Percentiles rank a stretch among this genome's conserved stretches.
phyloP scores from a whole-genome alignment of 352 stramenopile genomes.

The Phytophthora pini region DNA sequence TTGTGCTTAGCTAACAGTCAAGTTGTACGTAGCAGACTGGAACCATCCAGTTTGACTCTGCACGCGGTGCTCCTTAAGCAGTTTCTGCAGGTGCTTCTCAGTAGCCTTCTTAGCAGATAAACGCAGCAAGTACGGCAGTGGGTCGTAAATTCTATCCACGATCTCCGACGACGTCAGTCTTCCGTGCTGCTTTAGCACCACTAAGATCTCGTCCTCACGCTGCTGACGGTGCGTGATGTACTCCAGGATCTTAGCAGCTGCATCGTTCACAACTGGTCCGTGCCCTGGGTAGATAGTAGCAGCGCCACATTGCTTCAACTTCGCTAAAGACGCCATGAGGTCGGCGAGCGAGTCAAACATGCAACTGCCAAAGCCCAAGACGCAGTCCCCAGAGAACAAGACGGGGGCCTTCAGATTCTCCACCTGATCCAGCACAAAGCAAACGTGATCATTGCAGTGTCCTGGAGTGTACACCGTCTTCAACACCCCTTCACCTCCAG shows the following conservation, averaged over 20 bases:
- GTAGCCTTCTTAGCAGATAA: slow-evolving; percentile 60
- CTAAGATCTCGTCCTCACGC: slow-evolving; percentile 73
- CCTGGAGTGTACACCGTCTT: slow-evolving; percentile 79
- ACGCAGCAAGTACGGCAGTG: slow-evolving; percentile 59
- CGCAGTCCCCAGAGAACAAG: slow-evolving; percentile 87
- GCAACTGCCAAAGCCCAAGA: slow-evolving; percentile 85
- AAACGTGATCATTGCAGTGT: slow-evolving; percentile 88
- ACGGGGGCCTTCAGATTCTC: slow-evolving; percentile 14
- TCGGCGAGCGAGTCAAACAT: slow-evolving; percentile 86
- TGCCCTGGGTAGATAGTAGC: slow-evolving; percentile 79
- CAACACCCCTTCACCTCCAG: slow-evolving; percentile 32
- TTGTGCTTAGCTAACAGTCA: slow-evolving; percentile 24
- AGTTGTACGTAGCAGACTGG: slow-evolving; percentile 39
- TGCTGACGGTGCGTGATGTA: slow-evolving; percentile 80
- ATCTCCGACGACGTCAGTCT: slow-evolving; percentile 55
- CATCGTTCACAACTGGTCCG: slow-evolving; percentile 67
- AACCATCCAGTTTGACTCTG: slow-evolving; percentile 34
- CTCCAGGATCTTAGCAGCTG: slow-evolving; percentile 73
- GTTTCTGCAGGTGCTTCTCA: slow-evolving; percentile 72
- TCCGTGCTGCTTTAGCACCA: slow-evolving; percentile 34
- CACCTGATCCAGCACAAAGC: slow-evolving; percentile 67
- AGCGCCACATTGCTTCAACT: slow-evolving; percentile 48
- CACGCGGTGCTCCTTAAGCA: slow-evolving; percentile 55
- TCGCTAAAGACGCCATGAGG: slow-evolving; percentile 77
- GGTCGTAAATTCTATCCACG: slow-evolving; percentile 58